Percentiles rank a stretch among this genome's conserved stretches.
These are phyloP conservation scores for Withania somnifera DNA, from an alignment of 305 asterid genomes.

Conservation along the genomic window DNA sequence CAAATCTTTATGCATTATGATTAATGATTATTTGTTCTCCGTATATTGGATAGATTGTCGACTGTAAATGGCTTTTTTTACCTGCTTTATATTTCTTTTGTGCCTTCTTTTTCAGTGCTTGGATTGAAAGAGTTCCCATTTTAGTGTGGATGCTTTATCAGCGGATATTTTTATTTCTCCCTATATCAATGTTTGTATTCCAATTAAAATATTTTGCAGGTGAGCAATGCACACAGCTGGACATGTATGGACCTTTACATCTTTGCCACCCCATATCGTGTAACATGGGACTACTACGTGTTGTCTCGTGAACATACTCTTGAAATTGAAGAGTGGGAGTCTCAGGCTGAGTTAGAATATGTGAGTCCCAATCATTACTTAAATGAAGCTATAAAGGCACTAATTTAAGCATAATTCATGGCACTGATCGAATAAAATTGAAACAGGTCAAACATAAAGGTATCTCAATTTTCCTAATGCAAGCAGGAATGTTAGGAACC, in stretches of 20 bases:
- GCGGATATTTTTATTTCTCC: not conserved
- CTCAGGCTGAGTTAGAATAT: constrained; percentile 55
- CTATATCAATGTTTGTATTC: not conserved
- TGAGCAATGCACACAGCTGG: constrained; percentile 74
- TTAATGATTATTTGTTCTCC: not conserved
- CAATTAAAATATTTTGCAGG: constrained; percentile 22
- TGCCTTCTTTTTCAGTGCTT: not conserved
- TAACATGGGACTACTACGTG: constrained; percentile 85
- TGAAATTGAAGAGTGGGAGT: constrained; percentile 83
- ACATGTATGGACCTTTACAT: constrained; percentile 88
- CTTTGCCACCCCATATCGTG: constrained; percentile 94
- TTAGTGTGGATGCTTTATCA: not conserved
- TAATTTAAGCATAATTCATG: not conserved
- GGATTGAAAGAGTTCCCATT: not conserved
- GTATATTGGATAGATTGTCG: not conserved
- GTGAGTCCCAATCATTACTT: constrained; percentile 16
- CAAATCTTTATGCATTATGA: not conserved
- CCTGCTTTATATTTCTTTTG: not conserved
- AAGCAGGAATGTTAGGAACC: constrained; percentile 88
- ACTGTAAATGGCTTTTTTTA: too few relatives aligned
- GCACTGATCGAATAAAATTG: constrained; percentile 1
- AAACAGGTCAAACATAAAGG: constrained; percentile 67
- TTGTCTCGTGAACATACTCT: constrained; percentile 77
- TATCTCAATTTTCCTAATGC: constrained; percentile 81
- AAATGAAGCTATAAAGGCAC: not conserved